Evolutionary conservation across 2,329 filamentous ascomycete species (phyloP), one percentile per base, ranked within the genome.

Genomic region (Diaporthe sp.): DNA sequence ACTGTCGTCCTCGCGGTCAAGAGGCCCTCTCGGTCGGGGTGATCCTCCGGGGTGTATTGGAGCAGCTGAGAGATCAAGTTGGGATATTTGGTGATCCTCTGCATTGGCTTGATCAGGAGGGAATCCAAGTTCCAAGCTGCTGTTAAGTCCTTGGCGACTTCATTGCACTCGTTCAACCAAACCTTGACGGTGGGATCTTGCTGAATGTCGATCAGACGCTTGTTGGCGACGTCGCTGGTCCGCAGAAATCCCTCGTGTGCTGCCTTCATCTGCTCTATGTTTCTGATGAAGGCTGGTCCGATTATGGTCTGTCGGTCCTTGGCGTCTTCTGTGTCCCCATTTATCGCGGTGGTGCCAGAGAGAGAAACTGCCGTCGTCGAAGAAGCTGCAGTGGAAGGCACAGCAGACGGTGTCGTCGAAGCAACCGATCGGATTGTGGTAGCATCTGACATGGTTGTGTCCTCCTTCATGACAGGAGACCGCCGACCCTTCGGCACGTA

Each of bases 71-170:
- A 91, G 60, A 99, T 91, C 55, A 99, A 88, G 61, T 98, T 92
- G 4, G 95, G 95, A 81, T 98, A 99, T 81, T 98, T 98, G 47
- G 96, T 93, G 77, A 98, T 93, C 65, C 97, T 92, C 85, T 99
- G 97, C 83, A 98, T 96, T 2, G 97, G 97, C 84, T 99, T 99
- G 82, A 99, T 96, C 28, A 99, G 90, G n/a, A 99, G 88, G 0
- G 97, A 98, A 83, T 98, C 96, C 76, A 99, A 85, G 83, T 98
- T 94, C 97, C 97, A 99, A 0, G 97, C 96, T 37, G 93, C 92
- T 0, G 97, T 99, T 78, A 99, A 89, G 82, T 98, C 97, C 79
- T 95, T 94, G 17, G 96, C 96, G 81, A 96, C 96, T 79, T 95
- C 92, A 81, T 97, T 95, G 84, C 97, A 99, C 84, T 98, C 96